Evolutionary conservation across 2,329 filamentous ascomycete species (phyloP).

Genomic region (Pseudocercospora eumusae): DNA sequence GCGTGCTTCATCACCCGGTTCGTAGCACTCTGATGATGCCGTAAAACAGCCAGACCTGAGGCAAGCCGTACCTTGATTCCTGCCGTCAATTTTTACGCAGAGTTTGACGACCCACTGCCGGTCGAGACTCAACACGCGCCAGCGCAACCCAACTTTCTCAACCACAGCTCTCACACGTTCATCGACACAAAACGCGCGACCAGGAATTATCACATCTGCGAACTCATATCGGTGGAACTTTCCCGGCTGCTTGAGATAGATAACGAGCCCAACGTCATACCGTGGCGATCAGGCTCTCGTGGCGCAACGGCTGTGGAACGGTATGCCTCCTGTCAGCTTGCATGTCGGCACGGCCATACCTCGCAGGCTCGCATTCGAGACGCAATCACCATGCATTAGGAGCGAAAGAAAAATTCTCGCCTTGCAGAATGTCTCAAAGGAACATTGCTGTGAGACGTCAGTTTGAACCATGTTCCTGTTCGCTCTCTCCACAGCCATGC

Average conservation of each 20-base stretch:
- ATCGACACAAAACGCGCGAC: constrained; percentile 2
- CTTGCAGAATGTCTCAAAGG: background rate
- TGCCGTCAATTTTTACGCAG: background rate
- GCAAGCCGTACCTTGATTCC: background rate
- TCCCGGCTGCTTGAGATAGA: constrained; percentile 1
- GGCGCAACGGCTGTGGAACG: constrained; percentile 5
- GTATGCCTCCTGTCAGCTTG: constrained; percentile 3
- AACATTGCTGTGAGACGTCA: background rate
- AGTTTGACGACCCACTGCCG: background rate
- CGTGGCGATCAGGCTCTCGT: constrained; percentile 5
- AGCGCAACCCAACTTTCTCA: background rate
- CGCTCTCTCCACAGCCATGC: background rate
- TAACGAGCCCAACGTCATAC: constrained; percentile 4
- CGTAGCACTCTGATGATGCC: background rate
- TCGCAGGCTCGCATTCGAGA: too few species aligned
- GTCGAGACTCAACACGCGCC: background rate
- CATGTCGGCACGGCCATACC: background rate
- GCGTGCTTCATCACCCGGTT: background rate
- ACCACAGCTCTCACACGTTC: background rate
- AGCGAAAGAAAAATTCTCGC: background rate
- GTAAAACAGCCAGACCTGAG: background rate
- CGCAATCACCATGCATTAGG: background rate
- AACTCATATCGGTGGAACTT: too few species aligned
- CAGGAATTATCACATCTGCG: too few species aligned
- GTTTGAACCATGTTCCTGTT: background rate